Base-by-base conservation (phyloP, 208 protist species). In the Crithidia fasciculata region DNA sequence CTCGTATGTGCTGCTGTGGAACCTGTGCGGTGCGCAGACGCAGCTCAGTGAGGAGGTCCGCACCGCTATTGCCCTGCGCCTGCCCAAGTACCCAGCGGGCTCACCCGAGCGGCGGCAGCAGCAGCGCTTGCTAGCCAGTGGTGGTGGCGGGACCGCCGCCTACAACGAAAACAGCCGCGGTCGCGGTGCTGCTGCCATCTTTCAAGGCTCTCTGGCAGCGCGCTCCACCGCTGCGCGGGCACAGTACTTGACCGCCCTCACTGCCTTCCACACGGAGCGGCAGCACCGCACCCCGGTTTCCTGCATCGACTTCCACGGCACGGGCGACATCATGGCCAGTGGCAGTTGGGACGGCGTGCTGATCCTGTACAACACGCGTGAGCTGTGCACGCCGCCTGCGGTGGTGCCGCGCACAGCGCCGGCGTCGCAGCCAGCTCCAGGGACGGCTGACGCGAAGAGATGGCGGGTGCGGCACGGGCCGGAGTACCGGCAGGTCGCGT, bases 311-410 rank as follows among this genome's bases (percentile, higher is more conserved):
- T 93, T 91, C 56, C 92, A 96, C 68, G 39, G 50, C 56, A 79
- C 80, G 6, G 92, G 92, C 43, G 88, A 90, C 47, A 74, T 94
- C 39, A 76, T 93, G 28, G 92, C 89, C 39, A 93, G 87, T 8
- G 89, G 86, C 16, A 83, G 84, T 50, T 96, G 92, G 89, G 92
- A 93, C 19, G 84, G 87, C 16, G 63, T 28, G 28, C 74, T 92
- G 15, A 74, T 78, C 19, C 76, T 96, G 63, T 74, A 91, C 60
- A 69, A 94, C 75, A 74, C 68, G 8, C 67, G 62, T 4, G 68
- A 74, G 47, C 56, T 78, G 15, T n/a, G 49, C 66, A 69, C 73
- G 40, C 59, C 66, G 7, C 64, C 61, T 6, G 45, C 71, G 18
- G 45, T 70, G 61, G 53, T 52, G 61, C 53, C 62, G 66, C 5